Evolutionary conservation across 2,329 filamentous ascomycete species (phyloP).

Genomic region (Cordyceps farinosa): DNA sequence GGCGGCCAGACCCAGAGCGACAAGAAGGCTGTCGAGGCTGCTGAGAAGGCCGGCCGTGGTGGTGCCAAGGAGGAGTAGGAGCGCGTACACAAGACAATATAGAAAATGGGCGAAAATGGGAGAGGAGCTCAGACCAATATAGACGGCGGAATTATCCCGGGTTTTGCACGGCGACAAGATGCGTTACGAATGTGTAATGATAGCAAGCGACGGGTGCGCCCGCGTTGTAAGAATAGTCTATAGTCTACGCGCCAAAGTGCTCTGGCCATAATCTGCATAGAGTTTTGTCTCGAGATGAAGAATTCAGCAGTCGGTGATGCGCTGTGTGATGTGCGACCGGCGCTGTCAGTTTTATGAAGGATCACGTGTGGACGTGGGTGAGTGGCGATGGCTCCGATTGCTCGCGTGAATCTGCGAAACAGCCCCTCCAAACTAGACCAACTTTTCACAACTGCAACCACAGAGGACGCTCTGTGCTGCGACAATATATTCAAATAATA

Average conservation of each 20-base stretch:
- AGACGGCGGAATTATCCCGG: background rate
- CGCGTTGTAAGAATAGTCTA: constrained; percentile 8
- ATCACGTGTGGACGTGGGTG: constrained; percentile 11
- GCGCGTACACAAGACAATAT: background rate
- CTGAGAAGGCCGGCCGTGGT: constrained; percentile 70
- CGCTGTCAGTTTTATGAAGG: background rate
- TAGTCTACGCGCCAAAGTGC: background rate
- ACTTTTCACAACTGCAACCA: background rate
- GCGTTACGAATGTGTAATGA: background rate
- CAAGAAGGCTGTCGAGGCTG: constrained; percentile 79
- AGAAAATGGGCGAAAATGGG: background rate
- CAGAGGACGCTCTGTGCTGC: background rate
- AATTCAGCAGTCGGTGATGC: background rate
- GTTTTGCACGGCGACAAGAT: background rate
- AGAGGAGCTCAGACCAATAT: background rate
- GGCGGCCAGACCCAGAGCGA: constrained; percentile 79
- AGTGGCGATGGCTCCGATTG: constrained; percentile 2
- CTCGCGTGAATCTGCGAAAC: constrained; percentile 5
- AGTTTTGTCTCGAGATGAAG: background rate
- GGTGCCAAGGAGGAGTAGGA: constrained; percentile 69
- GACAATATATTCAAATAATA: background rate
- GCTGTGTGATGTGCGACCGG: background rate
- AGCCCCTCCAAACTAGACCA: constrained; percentile 25
- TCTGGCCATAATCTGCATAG: background rate
- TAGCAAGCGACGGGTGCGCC: constrained; percentile 2